Evolutionary conservation across 192 early-diverging fungal species (phyloP).

Genomic region (Radiomyces spectabilis): DNA sequence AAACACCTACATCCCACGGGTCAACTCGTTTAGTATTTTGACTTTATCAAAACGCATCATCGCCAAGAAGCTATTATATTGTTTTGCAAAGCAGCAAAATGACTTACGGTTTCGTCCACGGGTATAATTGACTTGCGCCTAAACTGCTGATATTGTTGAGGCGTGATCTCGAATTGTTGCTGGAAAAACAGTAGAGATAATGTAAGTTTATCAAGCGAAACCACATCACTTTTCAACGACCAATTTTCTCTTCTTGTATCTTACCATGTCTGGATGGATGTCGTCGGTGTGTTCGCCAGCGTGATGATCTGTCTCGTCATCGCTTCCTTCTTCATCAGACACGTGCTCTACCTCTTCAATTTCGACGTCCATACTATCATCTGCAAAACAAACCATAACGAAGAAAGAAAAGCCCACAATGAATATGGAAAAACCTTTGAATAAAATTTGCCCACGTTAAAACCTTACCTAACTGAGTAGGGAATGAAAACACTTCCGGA

Average conservation of each 20-base stretch:
- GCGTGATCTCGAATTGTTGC: constrained; percentile 38
- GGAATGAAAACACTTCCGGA: constrained; percentile 25
- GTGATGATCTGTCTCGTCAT: background rate
- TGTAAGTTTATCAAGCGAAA: background rate
- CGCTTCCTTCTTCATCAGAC: background rate
- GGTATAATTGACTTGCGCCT: constrained; percentile 58
- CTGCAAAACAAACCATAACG: background rate
- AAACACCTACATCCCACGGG: constrained; percentile 43
- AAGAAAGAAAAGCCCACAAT: background rate
- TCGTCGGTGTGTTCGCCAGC: constrained; percentile 10
- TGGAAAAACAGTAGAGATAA: constrained; percentile 2
- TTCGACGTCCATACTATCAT: constrained; percentile 2
- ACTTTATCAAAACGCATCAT: constrained; percentile 5
- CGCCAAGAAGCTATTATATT: background rate
- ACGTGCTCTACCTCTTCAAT: constrained; percentile 7
- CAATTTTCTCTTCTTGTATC: background rate
- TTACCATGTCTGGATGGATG: constrained; percentile 23
- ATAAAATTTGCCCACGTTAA: too few species aligned
- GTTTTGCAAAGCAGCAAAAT: too few species aligned
- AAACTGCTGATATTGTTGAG: constrained; percentile 40
- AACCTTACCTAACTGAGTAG: constrained; percentile 24
- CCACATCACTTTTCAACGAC: background rate
- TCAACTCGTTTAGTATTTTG: too few species aligned
- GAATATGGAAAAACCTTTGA: background rate
- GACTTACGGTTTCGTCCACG: constrained; percentile 53